phyloP scores from a whole-genome alignment of 2,329 filamentous ascomycete genomes.

The Lecanosticta acicola region DNA sequence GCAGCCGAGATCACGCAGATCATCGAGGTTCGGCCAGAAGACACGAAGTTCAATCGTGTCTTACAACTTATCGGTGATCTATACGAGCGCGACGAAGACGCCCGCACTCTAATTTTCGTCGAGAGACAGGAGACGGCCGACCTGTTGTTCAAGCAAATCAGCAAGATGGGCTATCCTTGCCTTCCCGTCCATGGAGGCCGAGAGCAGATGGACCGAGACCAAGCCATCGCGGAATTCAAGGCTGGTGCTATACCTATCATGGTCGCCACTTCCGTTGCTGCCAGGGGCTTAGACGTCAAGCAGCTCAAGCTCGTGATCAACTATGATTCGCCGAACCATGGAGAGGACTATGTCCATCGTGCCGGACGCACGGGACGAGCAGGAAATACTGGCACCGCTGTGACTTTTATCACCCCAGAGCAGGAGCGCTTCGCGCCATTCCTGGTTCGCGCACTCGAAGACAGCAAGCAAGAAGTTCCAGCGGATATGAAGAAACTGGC shows the following conservation, averaged over 20 bases:
- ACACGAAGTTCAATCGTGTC: conserved; percentile 75
- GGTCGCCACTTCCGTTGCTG: conserved; percentile 91
- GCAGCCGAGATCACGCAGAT: conserved; percentile 77
- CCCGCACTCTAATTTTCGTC: conserved; percentile 66
- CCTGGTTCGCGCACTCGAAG: conserved; percentile 84
- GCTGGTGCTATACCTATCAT: conserved; percentile 82
- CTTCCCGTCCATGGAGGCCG: conserved; percentile 93
- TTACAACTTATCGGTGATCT: conserved; percentile 82
- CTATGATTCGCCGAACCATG: conserved; percentile 86
- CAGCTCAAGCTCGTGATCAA: conserved; percentile 94
- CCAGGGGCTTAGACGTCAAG: conserved; percentile 91
- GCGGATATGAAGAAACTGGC: conserved; percentile 58
- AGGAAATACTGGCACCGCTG: conserved; percentile 87
- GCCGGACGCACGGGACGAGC: conserved; percentile 90
- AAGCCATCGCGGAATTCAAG: conserved; percentile 90
- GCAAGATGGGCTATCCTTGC: conserved; percentile 81
- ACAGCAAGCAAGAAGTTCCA: conserved; percentile 80
- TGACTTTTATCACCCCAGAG: conserved; percentile 87
- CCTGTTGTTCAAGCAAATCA: conserved; percentile 59
- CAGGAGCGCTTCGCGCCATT: conserved; percentile 88
- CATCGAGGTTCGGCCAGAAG: conserved; percentile 79
- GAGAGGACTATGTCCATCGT: conserved; percentile 95
- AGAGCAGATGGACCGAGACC: conserved; percentile 88
- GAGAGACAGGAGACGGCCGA: conserved; percentile 36
- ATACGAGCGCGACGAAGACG: conserved; percentile 82